These are phyloP conservation scores for Talaromyces sp. DNA, from an alignment of 2,329 filamentous ascomycete species.

Conservation along the genomic window DNA sequence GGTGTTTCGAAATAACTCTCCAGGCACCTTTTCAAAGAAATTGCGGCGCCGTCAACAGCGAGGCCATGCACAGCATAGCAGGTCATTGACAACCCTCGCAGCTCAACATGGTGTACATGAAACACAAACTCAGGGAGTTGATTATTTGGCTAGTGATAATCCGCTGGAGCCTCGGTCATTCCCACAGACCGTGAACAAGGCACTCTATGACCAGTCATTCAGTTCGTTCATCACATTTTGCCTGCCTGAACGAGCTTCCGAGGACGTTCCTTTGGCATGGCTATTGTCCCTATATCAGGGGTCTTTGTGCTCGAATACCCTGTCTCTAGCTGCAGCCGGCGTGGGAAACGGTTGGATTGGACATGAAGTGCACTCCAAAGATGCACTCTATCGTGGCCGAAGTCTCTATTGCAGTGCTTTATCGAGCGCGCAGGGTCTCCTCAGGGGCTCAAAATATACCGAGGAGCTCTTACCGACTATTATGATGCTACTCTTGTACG, in stretches of 20 bases:
- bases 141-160: not conserved
- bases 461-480: constrained; percentile 5
- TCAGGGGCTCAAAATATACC: not conserved
- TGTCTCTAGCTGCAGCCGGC: constrained; percentile 5
- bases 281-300: constrained; percentile 8
- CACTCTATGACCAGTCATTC: constrained; percentile 12
- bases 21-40: not conserved
- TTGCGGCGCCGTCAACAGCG: not conserved
- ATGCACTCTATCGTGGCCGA: constrained; percentile 5
- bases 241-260: constrained; percentile 7
- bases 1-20: constrained; percentile 1
- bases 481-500: constrained; percentile 12
- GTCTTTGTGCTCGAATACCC: not conserved
- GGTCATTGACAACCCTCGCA: not conserved
- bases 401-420: constrained; percentile 12
- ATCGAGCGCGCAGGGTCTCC: not conserved
- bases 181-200: constrained; percentile 1
- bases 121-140: too few relatives aligned
- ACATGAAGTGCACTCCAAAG: not conserved
- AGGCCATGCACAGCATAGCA: not conserved
- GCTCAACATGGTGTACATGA: not conserved
- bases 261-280: constrained; percentile 15
- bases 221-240: constrained; percentile 13
- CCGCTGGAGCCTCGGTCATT: not conserved
- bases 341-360: constrained; percentile 15